Conservation (phyloP, 2,329 filamentous ascomycete genomes). For the Cladosporium sp. region DNA sequence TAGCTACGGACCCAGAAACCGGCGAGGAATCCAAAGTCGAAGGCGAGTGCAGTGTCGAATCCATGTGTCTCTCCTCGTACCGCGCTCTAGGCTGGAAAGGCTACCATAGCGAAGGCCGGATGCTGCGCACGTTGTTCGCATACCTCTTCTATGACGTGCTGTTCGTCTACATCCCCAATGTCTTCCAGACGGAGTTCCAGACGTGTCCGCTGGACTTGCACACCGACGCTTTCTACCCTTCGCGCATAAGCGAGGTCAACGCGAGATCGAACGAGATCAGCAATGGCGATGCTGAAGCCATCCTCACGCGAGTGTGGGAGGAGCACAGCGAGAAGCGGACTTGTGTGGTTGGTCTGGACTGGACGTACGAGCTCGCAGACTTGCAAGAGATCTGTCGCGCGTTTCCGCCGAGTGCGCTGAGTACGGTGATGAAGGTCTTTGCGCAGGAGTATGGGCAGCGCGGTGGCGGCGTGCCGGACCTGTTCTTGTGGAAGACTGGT, state of each 20-base stretch:
- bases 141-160: conserved; percentile 93
- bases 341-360: conserved; percentile 88
- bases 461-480: conserved; percentile 84
- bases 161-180: conserved; percentile 90
- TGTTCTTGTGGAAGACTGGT: conserved; percentile 75
- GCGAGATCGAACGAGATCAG: conserved; percentile 80
- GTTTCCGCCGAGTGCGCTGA: conserved; percentile 78
- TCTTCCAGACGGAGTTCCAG: conserved; percentile 95
- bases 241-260: conserved; percentile 86
- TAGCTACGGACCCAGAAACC: conserved; percentile 5
- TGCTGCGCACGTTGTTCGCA: conserved; percentile 78
- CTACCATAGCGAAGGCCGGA: conserved; percentile 88
- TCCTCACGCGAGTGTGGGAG: conserved; percentile 69
- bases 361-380: conserved; percentile 80
- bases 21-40: conserved; percentile 34
- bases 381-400: conserved; percentile 74
- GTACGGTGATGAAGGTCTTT: conserved; percentile 86
- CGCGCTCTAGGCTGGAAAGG: conserved; percentile 85
- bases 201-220: conserved; percentile 90
- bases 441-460: conserved; percentile 90
- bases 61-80: conserved; percentile 89
- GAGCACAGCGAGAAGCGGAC: conserved; percentile 69
- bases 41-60: conserved; percentile 83
- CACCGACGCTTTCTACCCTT: conserved; percentile 87
- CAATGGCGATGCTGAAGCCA: conserved; percentile 70